phyloP scores from a whole-genome alignment of 2,329 filamentous ascomycete genomes.

The Colletotrichum horii region DNA sequence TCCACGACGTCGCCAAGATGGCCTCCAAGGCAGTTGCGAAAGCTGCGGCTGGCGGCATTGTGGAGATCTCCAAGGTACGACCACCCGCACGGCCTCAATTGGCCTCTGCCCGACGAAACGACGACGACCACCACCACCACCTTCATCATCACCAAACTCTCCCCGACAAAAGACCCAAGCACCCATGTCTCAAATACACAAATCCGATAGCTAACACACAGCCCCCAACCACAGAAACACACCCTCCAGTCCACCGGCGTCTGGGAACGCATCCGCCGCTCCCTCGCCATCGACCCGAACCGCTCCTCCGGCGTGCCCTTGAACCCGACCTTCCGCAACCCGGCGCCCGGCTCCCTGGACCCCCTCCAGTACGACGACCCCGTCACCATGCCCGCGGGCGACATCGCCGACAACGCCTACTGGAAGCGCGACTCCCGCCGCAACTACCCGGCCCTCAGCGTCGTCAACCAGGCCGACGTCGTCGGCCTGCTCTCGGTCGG shows the following conservation, averaged over 20 bases:
- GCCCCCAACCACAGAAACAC: slow-evolving; percentile 75
- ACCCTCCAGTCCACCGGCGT: slow-evolving; percentile 88
- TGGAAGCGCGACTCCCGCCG: slow-evolving; percentile 93
- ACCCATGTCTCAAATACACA: neutral
- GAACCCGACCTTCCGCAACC: slow-evolving; percentile 91
- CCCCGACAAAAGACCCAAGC: neutral
- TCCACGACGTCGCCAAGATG: slow-evolving; percentile 50
- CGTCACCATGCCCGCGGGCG: slow-evolving; percentile 81
- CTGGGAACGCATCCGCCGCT: slow-evolving; percentile 82
- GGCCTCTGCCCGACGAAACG: neutral
- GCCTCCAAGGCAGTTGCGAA: slow-evolving; percentile 65
- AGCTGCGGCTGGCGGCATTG: slow-evolving; percentile 53
- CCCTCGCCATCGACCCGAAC: slow-evolving; percentile 81
- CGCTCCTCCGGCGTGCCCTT: slow-evolving; percentile 92
- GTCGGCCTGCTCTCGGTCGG: slow-evolving; percentile 86
- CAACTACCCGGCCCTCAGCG: slow-evolving; percentile 79
- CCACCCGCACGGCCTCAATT: neutral
- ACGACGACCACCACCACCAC: neutral
- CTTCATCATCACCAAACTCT: neutral
- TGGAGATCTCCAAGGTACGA: slow-evolving; percentile 65
- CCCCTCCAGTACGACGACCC: slow-evolving; percentile 80
- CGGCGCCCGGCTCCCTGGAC: slow-evolving; percentile 76
- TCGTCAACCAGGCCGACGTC: slow-evolving; percentile 83
- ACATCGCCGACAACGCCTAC: slow-evolving; percentile 91
- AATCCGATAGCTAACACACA: slow-evolving; percentile 23